Conservation (phyloP, 441 rosid species). For the Gossypium lobatum region DNA sequence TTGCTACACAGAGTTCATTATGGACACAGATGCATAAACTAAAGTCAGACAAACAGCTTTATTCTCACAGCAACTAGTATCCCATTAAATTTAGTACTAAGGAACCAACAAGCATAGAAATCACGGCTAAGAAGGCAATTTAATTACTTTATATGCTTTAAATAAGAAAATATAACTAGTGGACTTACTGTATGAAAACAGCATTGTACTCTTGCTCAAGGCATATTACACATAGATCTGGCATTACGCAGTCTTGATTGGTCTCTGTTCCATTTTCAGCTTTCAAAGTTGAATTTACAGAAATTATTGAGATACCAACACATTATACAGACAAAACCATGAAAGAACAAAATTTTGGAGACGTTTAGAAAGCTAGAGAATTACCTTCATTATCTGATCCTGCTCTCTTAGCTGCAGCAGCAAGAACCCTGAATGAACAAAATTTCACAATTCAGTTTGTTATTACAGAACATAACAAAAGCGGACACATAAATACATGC, state of each 20-base stretch:
- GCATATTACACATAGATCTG: slow-evolving; percentile 92
- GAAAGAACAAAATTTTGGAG: not conserved
- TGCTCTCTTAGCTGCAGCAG: slow-evolving; percentile 71
- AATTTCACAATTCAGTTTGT: slow-evolving; percentile 14
- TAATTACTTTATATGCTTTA: not conserved
- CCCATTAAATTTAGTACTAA: not conserved
- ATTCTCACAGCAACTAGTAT: not conserved
- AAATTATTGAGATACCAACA: slow-evolving; percentile 13
- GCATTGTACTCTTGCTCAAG: slow-evolving; percentile 88
- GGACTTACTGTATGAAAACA: slow-evolving; percentile 80
- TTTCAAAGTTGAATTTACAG: slow-evolving; percentile 37
- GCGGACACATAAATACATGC: not conserved
- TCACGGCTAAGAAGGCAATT: not conserved
- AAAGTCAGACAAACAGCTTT: not conserved
- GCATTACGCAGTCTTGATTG: slow-evolving; percentile 59
- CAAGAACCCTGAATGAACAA: slow-evolving; percentile 63
- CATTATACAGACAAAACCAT: slow-evolving; percentile 3
- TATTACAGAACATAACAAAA: slow-evolving; percentile 7
- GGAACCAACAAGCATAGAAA: not conserved
- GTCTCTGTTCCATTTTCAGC: slow-evolving; percentile 45
- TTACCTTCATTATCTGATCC: slow-evolving; percentile 60
- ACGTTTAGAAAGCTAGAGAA: not conserved
- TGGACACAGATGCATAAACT: not conserved
- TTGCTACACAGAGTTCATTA: not conserved
- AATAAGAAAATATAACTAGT: slow-evolving; percentile 6